Evolutionary conservation across 2,329 filamentous ascomycete species (phyloP).

Genomic region (Beauveria australis): DNA sequence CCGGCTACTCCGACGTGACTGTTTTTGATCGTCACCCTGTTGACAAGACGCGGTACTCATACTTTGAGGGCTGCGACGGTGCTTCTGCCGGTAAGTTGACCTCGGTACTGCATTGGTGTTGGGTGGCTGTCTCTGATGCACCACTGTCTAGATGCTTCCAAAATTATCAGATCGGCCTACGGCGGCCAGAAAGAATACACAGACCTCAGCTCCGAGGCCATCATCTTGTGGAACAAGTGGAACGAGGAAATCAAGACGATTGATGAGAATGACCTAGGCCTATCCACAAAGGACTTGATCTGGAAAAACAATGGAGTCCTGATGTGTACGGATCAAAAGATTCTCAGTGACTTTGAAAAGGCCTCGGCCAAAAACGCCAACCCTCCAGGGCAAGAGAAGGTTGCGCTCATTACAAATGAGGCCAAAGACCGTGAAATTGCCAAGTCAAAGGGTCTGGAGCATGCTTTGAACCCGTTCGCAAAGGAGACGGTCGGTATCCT

Average conservation of each 20-base stretch:
- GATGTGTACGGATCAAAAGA: neutral
- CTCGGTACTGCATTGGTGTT: neutral
- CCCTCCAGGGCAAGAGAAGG: neutral
- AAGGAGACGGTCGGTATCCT: conserved; percentile 30
- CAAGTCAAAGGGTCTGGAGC: conserved; percentile 19
- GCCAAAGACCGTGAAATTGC: conserved; percentile 16
- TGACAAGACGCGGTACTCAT: conserved; percentile 31
- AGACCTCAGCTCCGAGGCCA: conserved; percentile 33
- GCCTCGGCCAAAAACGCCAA: neutral
- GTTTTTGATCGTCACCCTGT: conserved; percentile 40
- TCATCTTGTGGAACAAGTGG: conserved; percentile 35
- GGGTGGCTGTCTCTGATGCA: neutral
- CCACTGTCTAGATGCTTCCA: conserved; percentile 25
- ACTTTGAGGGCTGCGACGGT: conserved; percentile 31
- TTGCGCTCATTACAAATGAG: neutral
- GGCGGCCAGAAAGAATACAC: conserved; percentile 37
- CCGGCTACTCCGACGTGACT: conserved; percentile 38
- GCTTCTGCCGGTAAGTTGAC: conserved; percentile 30
- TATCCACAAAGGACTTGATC: conserved; percentile 14
- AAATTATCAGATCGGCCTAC: conserved; percentile 31
- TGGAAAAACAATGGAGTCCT: conserved; percentile 29
- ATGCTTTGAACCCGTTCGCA: conserved; percentile 30
- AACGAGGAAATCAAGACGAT: conserved; percentile 30
- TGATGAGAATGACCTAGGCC: conserved; percentile 17
- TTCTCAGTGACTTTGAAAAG: neutral